These are phyloP conservation scores for Maudiozyma barnettii DNA, from an alignment of 805 yeast genomes.

Conservation along the genomic window DNA sequence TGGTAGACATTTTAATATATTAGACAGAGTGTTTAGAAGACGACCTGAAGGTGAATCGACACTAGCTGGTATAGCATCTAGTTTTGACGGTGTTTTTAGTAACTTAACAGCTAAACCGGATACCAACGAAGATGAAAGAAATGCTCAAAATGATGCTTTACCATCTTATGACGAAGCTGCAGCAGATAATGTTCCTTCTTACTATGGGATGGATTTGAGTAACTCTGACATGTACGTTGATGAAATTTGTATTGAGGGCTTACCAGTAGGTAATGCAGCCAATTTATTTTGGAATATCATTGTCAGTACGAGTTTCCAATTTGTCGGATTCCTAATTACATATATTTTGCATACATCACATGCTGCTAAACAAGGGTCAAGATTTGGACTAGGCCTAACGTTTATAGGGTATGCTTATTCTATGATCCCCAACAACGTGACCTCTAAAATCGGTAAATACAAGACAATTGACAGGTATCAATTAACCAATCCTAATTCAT, in stretches of 20 bases:
- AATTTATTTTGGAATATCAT: slow-evolving; percentile 84
- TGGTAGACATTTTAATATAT: slow-evolving; percentile 32
- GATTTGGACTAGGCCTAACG: slow-evolving; percentile 85
- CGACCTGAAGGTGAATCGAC: slow-evolving; percentile 8
- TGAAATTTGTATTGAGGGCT: slow-evolving; percentile 87
- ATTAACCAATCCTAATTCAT: slow-evolving; percentile 51
- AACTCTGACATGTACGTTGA: slow-evolving; percentile 50
- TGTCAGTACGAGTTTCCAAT: slow-evolving; percentile 86
- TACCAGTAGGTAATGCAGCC: slow-evolving; percentile 90
- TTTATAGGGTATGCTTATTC: slow-evolving; percentile 61
- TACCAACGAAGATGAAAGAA: slow-evolving; percentile 19
- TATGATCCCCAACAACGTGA: slow-evolving; percentile 39
- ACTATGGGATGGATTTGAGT: slow-evolving; percentile 87
- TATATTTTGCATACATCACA: slow-evolving; percentile 91
- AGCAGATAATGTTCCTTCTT: slow-evolving; percentile 88
- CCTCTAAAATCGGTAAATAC: slow-evolving; percentile 24
- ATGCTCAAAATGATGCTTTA: slow-evolving; percentile 43
- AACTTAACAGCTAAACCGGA: slow-evolving; percentile 89
- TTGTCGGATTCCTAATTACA: slow-evolving; percentile 84
- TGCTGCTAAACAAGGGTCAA: slow-evolving; percentile 91
- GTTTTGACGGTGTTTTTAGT: slow-evolving; percentile 81
- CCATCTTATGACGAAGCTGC: slow-evolving; percentile 95
- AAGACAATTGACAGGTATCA: slow-evolving; percentile 34
- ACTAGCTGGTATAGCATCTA: slow-evolving; percentile 10
- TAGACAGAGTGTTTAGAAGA: slow-evolving; percentile 31